These are phyloP conservation scores for Knufia fluminis DNA, from an alignment of 2,329 filamentous ascomycete species.

Conservation along the genomic window DNA sequence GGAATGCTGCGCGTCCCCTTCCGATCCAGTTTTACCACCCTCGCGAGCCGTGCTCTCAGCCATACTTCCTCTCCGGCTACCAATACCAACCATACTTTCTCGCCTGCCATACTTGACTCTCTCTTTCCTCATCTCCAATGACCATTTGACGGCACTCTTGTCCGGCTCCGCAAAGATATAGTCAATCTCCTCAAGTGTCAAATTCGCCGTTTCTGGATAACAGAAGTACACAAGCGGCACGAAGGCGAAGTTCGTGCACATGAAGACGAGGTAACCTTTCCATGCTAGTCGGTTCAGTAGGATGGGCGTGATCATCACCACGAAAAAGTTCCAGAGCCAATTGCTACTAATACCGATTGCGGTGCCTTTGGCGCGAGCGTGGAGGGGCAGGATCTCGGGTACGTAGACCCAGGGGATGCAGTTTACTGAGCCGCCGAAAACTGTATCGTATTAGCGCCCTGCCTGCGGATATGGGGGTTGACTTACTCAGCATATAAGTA, in stretches of 20 bases:
- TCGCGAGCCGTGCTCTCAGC: not conserved
- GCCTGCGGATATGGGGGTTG: not conserved
- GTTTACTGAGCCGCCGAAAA: slow-evolving; percentile 38
- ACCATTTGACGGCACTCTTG: slow-evolving; percentile 9
- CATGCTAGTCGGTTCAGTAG: slow-evolving; percentile 27
- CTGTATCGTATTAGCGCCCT: slow-evolving; percentile 28
- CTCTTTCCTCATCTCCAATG: slow-evolving; percentile 10
- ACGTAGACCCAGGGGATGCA: slow-evolving; percentile 45
- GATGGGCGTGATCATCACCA: slow-evolving; percentile 30
- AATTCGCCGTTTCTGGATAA: slow-evolving; percentile 37
- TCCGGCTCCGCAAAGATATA: slow-evolving; percentile 31
- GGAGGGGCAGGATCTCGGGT: slow-evolving; percentile 42
- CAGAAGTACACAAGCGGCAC: slow-evolving; percentile 40
- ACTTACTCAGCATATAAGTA: slow-evolving; percentile 21
- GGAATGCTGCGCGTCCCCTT: not conserved
- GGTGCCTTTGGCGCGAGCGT: slow-evolving; percentile 42
- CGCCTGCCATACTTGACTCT: slow-evolving; percentile 8
- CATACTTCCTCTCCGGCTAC: not conserved
- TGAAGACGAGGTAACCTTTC: slow-evolving; percentile 32
- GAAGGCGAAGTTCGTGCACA: slow-evolving; percentile 28
- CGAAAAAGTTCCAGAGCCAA: slow-evolving; percentile 41
- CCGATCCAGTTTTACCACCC: not conserved
- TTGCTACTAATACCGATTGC: slow-evolving; percentile 42
- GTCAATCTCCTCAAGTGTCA: slow-evolving; percentile 38
- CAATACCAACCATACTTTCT: slow-evolving; percentile 8